Evolutionary conservation across 2,329 filamentous ascomycete species (phyloP), one percentile per base, ranked within the genome.

Genomic region (Chaetomium olivaceum): DNA sequence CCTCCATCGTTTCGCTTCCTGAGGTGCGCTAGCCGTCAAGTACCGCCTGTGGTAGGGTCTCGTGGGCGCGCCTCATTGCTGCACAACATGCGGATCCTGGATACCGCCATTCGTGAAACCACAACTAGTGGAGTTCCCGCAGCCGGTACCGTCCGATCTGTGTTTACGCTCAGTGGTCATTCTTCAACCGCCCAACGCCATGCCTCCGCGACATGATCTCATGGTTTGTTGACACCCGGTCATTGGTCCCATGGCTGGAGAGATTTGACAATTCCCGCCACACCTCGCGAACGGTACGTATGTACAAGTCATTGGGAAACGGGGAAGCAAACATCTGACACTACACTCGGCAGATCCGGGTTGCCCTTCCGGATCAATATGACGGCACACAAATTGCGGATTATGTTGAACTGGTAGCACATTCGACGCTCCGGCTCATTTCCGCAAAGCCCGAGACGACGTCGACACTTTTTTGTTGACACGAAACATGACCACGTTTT

Each of bases 31-130:
- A 58, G 43, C 58, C 33, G 59, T 46, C 54, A 52, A 62, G 52
- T 16, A 29, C 46, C 55, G 39, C 56, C 4, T 63, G 14, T 56
- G 46, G 46, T 33, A 58, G 59, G 48, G 56, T 59, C 52, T 46
- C 48, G 64, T 65, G 61, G 63, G 59, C 58, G 48, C 43, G 55
- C 54, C 59, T 58, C 58, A 54, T 33, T 58, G 46, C 62, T 67
- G 66, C 63, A 59, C 63, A 63, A 57, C 63, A 68, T 66, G 9
- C 56, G 50, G 50, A 21, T 58, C n/a, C 39, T 62, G 58, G 46
- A 25, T 46, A 60, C 57, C 63, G 54, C 51, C 33, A 56, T 21
- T 33, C n/a, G 48, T 61, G 66, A 33, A 50, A 58, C 56, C 50
- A n/a, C 14, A 25, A 9, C 59, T 39, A 55, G n/a, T 25, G 16